Evolutionary conservation across 192 early-diverging fungal species (phyloP), one percentile per base, ranked within the genome.

Genomic region (Podila minutissima): DNA sequence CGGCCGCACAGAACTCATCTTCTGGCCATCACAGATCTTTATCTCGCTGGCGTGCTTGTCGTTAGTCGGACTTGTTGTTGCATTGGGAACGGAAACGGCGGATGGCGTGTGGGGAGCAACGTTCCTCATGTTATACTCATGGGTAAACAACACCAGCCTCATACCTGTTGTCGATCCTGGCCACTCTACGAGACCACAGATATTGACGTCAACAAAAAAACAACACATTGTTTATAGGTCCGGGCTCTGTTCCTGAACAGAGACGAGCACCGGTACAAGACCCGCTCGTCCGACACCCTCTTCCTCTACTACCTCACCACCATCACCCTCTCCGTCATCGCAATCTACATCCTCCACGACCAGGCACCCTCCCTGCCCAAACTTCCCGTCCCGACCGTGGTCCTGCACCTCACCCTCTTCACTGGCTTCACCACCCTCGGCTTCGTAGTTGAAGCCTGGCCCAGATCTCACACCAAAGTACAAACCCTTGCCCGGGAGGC

Each of bases 371-470:
- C 20, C 4, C 10, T 26, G 4, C 20, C 53, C 8, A n/a, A 55
- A 12, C 53, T 26, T 1, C 24, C n/a, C 11, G n/a, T 55, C 38
- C 51, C n/a, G 20, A 17, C 10, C 28, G 19, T 63, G 5, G 4
- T 74, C 17, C 41, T 29, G 15, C n/a, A 33, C 5, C 17, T 55
- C 20, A 11, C 46, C 33, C 24, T 35, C 3, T 69, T 69, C 33
- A 6, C 66, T 5, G 4, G 33, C 6, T 31, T 65, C 28, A 19
- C 73, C 28, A 17, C 37, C 0, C 7, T 64, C 12, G 76, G 76
- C 32, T 73, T 81, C 9, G 10, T 69, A 0, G 22, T 73, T 26
- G 76, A 81, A 48, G 64, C 65, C 5, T 81, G 76, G 76, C 76
- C 76, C 3, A 20, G 76, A 41, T 66, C 66, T 15, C 26, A n/a